Base-by-base conservation (phyloP, 768 basidiomycete genomes). In the Atractiella rhizophila region DNA sequence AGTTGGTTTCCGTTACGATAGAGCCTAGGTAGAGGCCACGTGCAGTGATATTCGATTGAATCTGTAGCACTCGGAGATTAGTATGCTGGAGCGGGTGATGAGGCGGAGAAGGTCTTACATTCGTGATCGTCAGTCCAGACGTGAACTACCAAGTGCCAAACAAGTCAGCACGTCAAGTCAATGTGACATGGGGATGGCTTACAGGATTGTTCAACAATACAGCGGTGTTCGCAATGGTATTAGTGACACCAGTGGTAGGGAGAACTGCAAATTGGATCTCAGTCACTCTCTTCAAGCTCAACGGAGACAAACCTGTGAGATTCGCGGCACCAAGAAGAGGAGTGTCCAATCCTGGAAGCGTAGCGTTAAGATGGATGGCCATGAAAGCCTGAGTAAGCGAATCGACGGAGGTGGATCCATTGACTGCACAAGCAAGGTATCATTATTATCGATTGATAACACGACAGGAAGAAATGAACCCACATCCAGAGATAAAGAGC, bases 201-300 rank as follows among this genome's bases (percentile, higher is more conserved):
- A n/a, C n/a, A n/a, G n/a, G n/a, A n/a, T n/a, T n/a, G n/a, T n/a
- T n/a, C n/a, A n/a, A 25, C 3, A 28, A 13, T 21, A 76, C 73
- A 7, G 64, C 65, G 39, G 73, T 71, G 48, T 74, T 70, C 28
- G 68, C 67, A 45, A 76, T 64, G 54, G 77, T 73, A 49, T 71
- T 68, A 42, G 57, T 56, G 23, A 58, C 60, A 15, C 73, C 74
- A 19, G 74, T 77, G 9, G 71, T 73, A 4, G 36, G 19, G 16
- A 47, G 38, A 18, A 78, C 65, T 52, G n/a, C n/a, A n/a, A n/a
- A n/a, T n/a, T n/a, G n/a, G n/a, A n/a, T n/a, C n/a, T n/a, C n/a
- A n/a, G n/a, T n/a, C n/a, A n/a, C n/a, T n/a, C n/a, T n/a, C n/a
- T n/a, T n/a, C n/a, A n/a, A n/a, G n/a, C n/a, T n/a, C n/a, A n/a